Conservation (phyloP, 2,329 filamentous ascomycete species). For the Teratosphaeria nubilosa region DNA sequence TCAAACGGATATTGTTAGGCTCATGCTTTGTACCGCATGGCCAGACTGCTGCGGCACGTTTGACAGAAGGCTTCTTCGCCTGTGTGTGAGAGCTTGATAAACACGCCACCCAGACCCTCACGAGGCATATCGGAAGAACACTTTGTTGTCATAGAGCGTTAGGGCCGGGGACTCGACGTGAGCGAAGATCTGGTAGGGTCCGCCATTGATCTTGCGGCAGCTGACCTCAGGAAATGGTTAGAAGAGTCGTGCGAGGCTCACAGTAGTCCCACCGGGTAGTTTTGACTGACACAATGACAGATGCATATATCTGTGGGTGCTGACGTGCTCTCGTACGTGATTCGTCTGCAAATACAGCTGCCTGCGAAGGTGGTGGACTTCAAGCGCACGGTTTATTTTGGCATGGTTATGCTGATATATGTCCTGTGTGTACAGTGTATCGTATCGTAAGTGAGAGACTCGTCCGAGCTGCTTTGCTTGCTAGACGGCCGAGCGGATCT, state of each 20-base stretch:
- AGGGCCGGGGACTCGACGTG: conserved; percentile 7
- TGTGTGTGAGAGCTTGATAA: conserved; percentile 7
- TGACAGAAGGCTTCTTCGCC: conserved; percentile 13
- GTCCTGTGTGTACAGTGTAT: neutral
- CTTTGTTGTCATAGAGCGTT: conserved; percentile 12
- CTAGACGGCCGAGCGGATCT: too few relatives aligned
- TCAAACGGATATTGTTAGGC: conserved; percentile 5
- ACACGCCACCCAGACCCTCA: conserved; percentile 11
- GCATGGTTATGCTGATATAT: neutral
- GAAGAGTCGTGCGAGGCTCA: neutral
- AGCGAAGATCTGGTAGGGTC: conserved; percentile 12
- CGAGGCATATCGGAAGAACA: conserved; percentile 9
- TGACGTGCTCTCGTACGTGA: conserved; percentile 13
- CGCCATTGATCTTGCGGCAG: conserved; percentile 17
- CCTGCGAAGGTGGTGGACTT: conserved; percentile 7
- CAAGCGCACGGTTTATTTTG: neutral
- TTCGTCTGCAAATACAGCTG: conserved; percentile 14
- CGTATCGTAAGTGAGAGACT: neutral
- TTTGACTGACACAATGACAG: neutral
- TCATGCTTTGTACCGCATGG: conserved; percentile 15
- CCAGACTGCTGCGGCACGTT: conserved; percentile 11
- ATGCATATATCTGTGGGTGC: neutral
- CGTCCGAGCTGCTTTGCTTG: too few relatives aligned
- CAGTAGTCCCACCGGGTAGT: neutral
- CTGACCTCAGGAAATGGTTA: conserved; percentile 1